These are phyloP conservation scores for Clarireedia homoeocarpa DNA, from an alignment of 2,329 filamentous ascomycete genomes.

Conservation along the genomic window DNA sequence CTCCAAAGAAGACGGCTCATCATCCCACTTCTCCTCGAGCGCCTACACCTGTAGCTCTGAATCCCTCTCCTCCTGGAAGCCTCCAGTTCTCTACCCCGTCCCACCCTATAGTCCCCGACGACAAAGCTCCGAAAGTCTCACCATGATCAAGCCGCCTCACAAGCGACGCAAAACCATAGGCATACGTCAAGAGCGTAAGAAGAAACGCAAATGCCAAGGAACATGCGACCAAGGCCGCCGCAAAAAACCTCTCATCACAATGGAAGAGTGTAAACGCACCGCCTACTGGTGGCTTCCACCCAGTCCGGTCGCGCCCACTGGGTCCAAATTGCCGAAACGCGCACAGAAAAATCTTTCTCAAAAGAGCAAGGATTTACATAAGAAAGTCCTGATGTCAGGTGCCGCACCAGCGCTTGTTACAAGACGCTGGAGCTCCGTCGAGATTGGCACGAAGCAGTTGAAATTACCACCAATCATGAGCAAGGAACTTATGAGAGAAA, in stretches of 20 bases:
- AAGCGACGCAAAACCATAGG: constrained; percentile 12
- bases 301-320: constrained; percentile 16
- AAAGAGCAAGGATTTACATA: background rate
- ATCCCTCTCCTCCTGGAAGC: constrained; percentile 9
- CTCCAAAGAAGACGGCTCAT: background rate
- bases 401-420: constrained; percentile 7
- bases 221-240: constrained; percentile 1
- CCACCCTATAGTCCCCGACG: constrained; percentile 17
- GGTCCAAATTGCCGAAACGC: background rate
- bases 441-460: constrained; percentile 14
- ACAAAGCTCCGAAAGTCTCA: constrained; percentile 15
- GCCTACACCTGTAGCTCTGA: constrained; percentile 12
- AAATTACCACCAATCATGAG: background rate
- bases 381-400: background rate
- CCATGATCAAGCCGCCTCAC: constrained; percentile 12
- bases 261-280: constrained; percentile 1
- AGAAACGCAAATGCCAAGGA: constrained; percentile 2
- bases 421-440: constrained; percentile 24
- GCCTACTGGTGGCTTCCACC: constrained; percentile 3
- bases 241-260: background rate
- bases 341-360: background rate
- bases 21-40: constrained; percentile 12
- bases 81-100: constrained; percentile 8
- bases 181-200: background rate
- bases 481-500: background rate